A percentile compares a stretch with the other conserved stretches of the same genome.
phyloP scores from a whole-genome alignment of 257 asterid species.

The Capsicum pubescens region DNA sequence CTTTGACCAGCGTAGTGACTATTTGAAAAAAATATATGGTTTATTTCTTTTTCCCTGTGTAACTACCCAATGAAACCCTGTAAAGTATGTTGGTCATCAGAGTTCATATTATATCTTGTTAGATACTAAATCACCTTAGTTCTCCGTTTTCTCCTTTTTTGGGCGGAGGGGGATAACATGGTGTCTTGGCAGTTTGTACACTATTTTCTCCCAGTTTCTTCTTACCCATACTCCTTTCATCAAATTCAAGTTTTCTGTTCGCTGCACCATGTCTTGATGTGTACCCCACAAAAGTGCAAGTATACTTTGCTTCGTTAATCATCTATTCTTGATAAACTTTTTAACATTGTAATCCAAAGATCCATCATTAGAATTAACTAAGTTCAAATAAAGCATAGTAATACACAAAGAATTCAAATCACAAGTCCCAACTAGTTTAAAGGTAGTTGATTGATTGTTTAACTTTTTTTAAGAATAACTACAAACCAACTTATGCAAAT shows the following conservation, averaged over 20 bases:
- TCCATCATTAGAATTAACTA: neutral
- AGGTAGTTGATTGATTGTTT: neutral
- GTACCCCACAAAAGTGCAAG: neutral
- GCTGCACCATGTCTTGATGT: neutral
- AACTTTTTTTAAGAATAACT: too few relatives aligned
- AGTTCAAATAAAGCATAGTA: neutral
- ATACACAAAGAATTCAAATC: neutral
- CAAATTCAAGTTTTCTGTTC: neutral
- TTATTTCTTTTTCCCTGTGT: too few relatives aligned
- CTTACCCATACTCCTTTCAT: neutral
- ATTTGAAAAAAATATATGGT: too few relatives aligned
- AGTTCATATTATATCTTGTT: neutral
- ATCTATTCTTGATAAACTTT: neutral
- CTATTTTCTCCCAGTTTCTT: constrained; percentile 22
- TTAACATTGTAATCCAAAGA: neutral
- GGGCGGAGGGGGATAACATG: neutral
- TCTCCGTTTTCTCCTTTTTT: too few relatives aligned
- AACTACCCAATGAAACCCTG: neutral
- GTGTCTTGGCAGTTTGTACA: neutral
- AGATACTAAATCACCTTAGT: neutral
- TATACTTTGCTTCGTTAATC: constrained; percentile 14
- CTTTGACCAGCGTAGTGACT: too few relatives aligned
- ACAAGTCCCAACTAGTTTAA: neutral
- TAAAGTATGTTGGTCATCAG: constrained; percentile 2
- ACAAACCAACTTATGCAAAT: too few relatives aligned